These are phyloP conservation scores for Fraxinus nigra DNA, from an alignment of 305 asterid genomes.

Conservation along the genomic window DNA sequence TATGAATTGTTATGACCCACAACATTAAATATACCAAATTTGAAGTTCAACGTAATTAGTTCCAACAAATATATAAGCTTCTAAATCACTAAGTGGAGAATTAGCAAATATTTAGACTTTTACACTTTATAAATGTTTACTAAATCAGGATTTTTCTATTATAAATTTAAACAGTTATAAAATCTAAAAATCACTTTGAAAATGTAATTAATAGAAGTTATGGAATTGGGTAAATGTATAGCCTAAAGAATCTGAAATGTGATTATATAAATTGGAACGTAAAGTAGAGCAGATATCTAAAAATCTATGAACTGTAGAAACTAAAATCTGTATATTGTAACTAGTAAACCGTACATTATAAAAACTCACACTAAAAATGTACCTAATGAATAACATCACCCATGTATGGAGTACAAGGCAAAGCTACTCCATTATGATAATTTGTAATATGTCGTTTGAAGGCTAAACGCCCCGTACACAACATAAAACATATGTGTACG, in stretches of 20 bases:
- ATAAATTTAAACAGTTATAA: background rate
- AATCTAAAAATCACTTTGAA: background rate
- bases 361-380: background rate
- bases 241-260: background rate
- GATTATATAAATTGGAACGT: background rate
- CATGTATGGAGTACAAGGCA: background rate
- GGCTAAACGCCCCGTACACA: background rate
- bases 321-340: background rate
- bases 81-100: background rate
- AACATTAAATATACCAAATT: background rate
- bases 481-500: background rate
- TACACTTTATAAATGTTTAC: background rate
- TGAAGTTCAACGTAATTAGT: background rate
- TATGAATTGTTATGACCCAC: background rate
- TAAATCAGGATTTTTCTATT: background rate
- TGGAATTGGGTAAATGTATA: background rate
- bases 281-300: background rate
- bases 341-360: background rate
- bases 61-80: background rate
- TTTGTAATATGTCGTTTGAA: background rate
- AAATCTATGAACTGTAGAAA: background rate
- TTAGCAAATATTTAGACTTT: background rate
- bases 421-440: background rate
- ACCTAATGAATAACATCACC: background rate
- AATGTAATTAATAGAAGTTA: background rate